Conservation (phyloP, 1,284 basidiomycete genomes). For the Pseudozyma thailandica region DNA sequence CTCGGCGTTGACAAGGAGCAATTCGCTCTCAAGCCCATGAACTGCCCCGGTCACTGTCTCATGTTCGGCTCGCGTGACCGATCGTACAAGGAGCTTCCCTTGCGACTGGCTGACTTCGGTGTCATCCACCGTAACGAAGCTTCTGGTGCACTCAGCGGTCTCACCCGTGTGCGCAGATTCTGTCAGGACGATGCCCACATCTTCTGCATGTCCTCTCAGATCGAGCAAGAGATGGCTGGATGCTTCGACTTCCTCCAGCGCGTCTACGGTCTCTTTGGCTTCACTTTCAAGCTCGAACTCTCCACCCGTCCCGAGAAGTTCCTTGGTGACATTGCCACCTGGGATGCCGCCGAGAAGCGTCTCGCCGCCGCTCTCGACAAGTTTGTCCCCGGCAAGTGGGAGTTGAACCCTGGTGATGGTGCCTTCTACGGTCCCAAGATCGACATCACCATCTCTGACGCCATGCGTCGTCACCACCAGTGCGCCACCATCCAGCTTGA, state of each 20-base stretch:
- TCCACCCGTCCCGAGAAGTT: slow-evolving; percentile 96
- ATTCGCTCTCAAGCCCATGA: slow-evolving; percentile 86
- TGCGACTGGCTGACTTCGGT: slow-evolving; percentile 98
- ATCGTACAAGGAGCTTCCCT: slow-evolving; percentile 92
- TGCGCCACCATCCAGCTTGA: slow-evolving; percentile 99
- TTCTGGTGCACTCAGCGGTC: slow-evolving; percentile 88
- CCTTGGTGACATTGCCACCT: slow-evolving; percentile 88
- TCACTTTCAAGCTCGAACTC: slow-evolving; percentile 93
- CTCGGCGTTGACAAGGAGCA: slow-evolving; percentile 92
- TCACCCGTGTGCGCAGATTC: slow-evolving; percentile 93
- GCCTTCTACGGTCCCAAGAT: slow-evolving; percentile 80
- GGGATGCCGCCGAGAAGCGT: slow-evolving; percentile 92
- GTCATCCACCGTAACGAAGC: slow-evolving; percentile 98
- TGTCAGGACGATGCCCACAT: slow-evolving; percentile 97
- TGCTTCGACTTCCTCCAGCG: slow-evolving; percentile 92
- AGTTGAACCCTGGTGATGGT: slow-evolving; percentile 93
- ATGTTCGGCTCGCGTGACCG: slow-evolving; percentile 96
- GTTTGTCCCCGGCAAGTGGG: slow-evolving; percentile 90
- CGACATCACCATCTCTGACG: slow-evolving; percentile 96
- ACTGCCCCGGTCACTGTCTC: slow-evolving; percentile 96
- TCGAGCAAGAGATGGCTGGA: slow-evolving; percentile 85
- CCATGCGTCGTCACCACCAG: slow-evolving; percentile 87
- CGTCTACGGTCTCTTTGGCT: slow-evolving; percentile 95
- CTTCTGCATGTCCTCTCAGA: slow-evolving; percentile 94
- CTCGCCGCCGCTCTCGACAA: slow-evolving; percentile 85